These are phyloP conservation scores for Wallemia hederae DNA, from an alignment of 1,284 basidiomycete genomes.

Conservation along the genomic window DNA sequence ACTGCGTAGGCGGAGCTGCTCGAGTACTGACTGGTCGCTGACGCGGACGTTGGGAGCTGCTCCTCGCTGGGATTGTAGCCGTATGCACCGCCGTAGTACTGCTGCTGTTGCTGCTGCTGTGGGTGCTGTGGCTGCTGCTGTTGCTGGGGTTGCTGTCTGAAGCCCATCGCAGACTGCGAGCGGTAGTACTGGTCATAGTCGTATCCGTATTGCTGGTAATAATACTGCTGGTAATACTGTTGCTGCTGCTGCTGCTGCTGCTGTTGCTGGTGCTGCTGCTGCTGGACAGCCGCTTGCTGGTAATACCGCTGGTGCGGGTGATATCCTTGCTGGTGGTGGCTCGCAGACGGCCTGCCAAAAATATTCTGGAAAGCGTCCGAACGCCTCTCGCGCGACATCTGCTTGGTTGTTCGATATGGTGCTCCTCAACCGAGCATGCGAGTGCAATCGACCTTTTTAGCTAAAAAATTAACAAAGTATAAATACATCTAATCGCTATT, in stretches of 20 bases:
- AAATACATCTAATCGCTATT: neutral
- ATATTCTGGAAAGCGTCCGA: slow-evolving; percentile 42
- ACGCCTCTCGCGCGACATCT: neutral
- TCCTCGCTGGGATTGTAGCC: slow-evolving; percentile 1
- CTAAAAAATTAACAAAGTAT: neutral
- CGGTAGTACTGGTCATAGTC: slow-evolving; percentile 5
- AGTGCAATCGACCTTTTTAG: neutral
- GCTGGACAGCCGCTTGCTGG: slow-evolving; percentile 8
- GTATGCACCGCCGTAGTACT: neutral
- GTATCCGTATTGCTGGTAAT: slow-evolving; percentile 15
- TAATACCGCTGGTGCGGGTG: slow-evolving; percentile 3
- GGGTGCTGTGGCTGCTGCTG: slow-evolving; percentile 8
- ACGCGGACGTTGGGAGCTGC: slow-evolving; percentile 3
- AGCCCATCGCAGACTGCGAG: neutral
- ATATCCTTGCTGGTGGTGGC: slow-evolving; percentile 14
- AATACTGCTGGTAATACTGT: slow-evolving; percentile 10
- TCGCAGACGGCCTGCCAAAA: slow-evolving; percentile 36
- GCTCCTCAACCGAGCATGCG: neutral
- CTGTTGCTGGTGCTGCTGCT: slow-evolving; percentile 7
- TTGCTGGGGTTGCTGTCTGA: slow-evolving; percentile 8
- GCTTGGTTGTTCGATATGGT: neutral
- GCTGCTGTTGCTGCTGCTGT: slow-evolving; percentile 7
- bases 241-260: slow-evolving; percentile 10
- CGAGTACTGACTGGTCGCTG: slow-evolving; percentile 2
- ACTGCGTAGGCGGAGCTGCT: slow-evolving; percentile 1